Percentiles rank a stretch among this genome's conserved stretches.
Conservation (phyloP, 495 filamentous ascomycete species). For the Aspergillus ostianus region DNA sequence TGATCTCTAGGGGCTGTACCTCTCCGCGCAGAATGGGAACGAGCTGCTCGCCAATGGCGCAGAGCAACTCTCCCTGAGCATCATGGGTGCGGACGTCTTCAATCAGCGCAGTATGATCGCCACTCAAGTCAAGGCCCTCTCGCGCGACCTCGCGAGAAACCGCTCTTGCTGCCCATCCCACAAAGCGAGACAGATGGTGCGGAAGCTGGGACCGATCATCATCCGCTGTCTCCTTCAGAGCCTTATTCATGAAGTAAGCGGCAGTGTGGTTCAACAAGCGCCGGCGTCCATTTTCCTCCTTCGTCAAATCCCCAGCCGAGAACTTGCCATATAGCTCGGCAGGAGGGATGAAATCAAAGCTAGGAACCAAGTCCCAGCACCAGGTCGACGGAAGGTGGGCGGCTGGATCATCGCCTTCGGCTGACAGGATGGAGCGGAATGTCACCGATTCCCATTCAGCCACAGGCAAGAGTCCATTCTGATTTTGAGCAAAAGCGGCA, state of each 20-base stretch:
- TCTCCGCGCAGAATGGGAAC: slow-evolving; percentile 27
- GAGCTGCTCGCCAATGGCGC: slow-evolving; percentile 13
- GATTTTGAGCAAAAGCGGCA: background rate
- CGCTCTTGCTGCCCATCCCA: background rate
- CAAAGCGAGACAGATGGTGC: background rate
- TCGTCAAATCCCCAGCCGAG: background rate
- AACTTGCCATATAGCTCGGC: background rate
- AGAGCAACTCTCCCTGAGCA: background rate
- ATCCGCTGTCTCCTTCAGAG: background rate
- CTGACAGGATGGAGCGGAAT: background rate
- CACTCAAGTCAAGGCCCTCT: background rate
- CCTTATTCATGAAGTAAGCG: background rate
- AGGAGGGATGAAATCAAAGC: background rate
- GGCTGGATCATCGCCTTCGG: background rate
- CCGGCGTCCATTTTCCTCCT: background rate
- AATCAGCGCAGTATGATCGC: background rate
- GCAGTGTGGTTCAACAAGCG: background rate
- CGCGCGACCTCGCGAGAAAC: background rate
- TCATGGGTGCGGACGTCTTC: background rate
- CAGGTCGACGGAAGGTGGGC: background rate
- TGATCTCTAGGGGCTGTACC: slow-evolving; percentile 29
- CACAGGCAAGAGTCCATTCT: background rate
- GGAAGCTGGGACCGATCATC: background rate
- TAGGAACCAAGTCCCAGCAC: background rate
- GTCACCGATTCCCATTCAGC: background rate